phyloP scores from a whole-genome alignment of 371 early-diverging fungal genomes.

The Mucor plumbeus region DNA sequence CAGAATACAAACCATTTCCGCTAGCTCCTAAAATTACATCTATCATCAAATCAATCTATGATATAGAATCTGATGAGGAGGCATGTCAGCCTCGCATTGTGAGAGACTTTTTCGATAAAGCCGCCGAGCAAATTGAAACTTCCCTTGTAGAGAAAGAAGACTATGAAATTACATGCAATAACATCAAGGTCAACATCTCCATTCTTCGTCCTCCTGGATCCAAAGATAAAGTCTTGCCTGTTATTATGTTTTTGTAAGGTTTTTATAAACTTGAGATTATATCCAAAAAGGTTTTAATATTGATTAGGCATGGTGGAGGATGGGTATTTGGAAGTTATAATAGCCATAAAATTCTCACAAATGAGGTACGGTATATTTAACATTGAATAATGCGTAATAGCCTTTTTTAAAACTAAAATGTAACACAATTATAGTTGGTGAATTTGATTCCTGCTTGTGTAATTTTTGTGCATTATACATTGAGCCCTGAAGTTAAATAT shows the following conservation, averaged over 20 bases:
- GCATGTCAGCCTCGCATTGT: constrained; percentile 12
- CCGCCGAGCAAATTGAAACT: background rate
- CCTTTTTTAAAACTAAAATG: background rate
- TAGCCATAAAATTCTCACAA: constrained; percentile 13
- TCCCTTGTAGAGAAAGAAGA: constrained; percentile 18
- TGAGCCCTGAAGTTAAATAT: constrained; percentile 32
- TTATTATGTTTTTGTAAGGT: constrained; percentile 26
- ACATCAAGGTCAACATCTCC: constrained; percentile 16
- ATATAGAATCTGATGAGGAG: constrained; percentile 12
- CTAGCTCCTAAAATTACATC: background rate
- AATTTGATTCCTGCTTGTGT: constrained; percentile 21
- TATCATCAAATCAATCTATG: background rate
- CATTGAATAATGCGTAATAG: constrained; percentile 4
- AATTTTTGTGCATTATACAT: constrained; percentile 32
- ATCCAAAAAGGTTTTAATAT: background rate
- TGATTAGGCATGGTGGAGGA: constrained; percentile 27
- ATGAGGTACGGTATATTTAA: constrained; percentile 6
- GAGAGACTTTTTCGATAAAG: constrained; percentile 7
- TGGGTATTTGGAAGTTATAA: constrained; percentile 18
- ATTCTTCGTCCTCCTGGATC: constrained; percentile 20
- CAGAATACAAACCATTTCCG: constrained; percentile 14
- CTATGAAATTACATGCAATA: background rate
- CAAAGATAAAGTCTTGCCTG: constrained; percentile 19
- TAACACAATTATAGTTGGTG: constrained; percentile 12
- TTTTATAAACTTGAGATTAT: background rate